Base-by-base conservation (phyloP, 2,329 filamentous ascomycete genomes). In the Ceratocystis colombiana region DNA sequence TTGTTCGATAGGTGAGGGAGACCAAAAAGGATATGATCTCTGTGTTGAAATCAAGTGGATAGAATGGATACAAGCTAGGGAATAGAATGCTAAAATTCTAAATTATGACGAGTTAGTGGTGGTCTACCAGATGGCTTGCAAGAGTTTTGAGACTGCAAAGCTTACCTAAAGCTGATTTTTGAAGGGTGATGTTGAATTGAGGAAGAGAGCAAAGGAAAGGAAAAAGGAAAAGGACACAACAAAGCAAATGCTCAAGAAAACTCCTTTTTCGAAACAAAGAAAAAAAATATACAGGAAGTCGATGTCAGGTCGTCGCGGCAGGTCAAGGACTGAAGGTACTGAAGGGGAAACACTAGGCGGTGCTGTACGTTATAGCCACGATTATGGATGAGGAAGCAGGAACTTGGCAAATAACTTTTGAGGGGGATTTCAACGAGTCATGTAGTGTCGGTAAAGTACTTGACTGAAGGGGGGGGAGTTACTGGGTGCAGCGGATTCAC, bases 81-180 rank as follows among this genome's bases (percentile, higher is more conserved):
- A 63, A 64, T 22, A 67, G 53, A 67, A 67, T 67, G 64, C 44
- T 41, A 64, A 64, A 67, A 67, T 67, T 64, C 48, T 67, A 64
- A 17, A 12, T 3, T 0, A 7, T 4, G 15, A 46, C 2, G 30
- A 15, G 53, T 65, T 61, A 48, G 64, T 30, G 61, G 44, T 20
- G 10, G 15, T 10, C 7, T 48, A 17, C 2, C 17, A 5, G 3
- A 15, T 15, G 10, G 4, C 37, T 41, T 30, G 41, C 10, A 53
- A n/a, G 22, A 28, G 48, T 1, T 41, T 4, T 41, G 37, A 12
- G 10, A 4, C 46, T 12, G 5, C 5, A 25, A 22, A 30, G 22
- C 62, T n/a, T 53, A 64, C 62, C 62, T 64, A 50, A 64, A 48
- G 15, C 25, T 64, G 28, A 33, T 64, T 50, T 45, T 64, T 12